Conservation (phyloP, 1,284 basidiomycete species). For the Cutaneotrichosporon sp. region DNA sequence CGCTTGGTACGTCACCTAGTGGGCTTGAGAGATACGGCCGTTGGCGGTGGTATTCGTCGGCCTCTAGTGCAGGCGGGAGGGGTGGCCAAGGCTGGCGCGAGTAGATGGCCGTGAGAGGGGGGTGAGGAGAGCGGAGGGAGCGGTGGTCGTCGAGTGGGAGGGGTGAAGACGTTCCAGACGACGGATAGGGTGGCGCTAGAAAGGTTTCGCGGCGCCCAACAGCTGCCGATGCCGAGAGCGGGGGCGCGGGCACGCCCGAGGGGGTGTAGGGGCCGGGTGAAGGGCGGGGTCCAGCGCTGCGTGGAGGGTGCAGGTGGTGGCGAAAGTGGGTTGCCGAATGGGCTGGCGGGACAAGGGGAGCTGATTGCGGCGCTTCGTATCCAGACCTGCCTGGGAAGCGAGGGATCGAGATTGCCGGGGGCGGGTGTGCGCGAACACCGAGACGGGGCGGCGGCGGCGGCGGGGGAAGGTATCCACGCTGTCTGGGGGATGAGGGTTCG, state of each 20-base stretch:
- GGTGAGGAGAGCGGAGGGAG: slow-evolving; percentile 45
- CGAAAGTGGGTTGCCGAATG: slow-evolving; percentile 15
- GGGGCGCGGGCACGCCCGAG: background rate
- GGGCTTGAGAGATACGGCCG: slow-evolving; percentile 26
- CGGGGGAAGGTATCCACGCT: slow-evolving; percentile 14
- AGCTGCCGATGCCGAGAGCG: slow-evolving; percentile 7
- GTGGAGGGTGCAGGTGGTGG: slow-evolving; percentile 17
- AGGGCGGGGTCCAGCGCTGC: slow-evolving; percentile 14
- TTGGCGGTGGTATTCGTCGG: slow-evolving; percentile 11
- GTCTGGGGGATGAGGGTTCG: slow-evolving; percentile 6
- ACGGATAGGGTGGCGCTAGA: slow-evolving; percentile 12
- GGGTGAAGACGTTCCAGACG: slow-evolving; percentile 29
- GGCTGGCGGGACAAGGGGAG: slow-evolving; percentile 17
- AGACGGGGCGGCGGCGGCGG: slow-evolving; percentile 14
- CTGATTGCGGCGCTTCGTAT: slow-evolving; percentile 17
- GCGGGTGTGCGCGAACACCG: slow-evolving; percentile 18
- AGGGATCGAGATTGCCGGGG: slow-evolving; percentile 22
- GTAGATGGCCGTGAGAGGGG: slow-evolving; percentile 43
- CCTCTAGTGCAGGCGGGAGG: slow-evolving; percentile 11
- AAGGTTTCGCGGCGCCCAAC: slow-evolving; percentile 13
- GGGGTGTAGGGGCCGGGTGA: slow-evolving; percentile 14
- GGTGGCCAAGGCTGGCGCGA: slow-evolving; percentile 28
- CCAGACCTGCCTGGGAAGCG: slow-evolving; percentile 4
- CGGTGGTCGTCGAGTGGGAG: slow-evolving; percentile 30
- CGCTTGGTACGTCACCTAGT: slow-evolving; percentile 21